A percentile compares a stretch with the other conserved stretches of the same genome.
Evolutionary conservation across 2,329 filamentous ascomycete genomes (phyloP).

Genomic region (Thelonectria rubi): DNA sequence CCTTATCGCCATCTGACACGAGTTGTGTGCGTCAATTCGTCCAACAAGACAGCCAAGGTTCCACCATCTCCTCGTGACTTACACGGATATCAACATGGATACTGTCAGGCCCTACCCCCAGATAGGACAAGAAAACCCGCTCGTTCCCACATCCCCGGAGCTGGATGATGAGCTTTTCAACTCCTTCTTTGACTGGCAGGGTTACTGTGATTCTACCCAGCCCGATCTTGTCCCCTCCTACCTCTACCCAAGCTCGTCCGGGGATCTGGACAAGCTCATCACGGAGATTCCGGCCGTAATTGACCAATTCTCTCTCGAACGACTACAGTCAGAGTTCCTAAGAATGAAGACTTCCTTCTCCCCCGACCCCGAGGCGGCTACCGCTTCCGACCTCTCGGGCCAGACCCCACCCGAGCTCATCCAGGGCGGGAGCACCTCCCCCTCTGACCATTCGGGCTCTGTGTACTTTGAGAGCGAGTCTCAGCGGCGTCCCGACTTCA

Average conservation of each 20-base stretch:
- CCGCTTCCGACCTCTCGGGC: slow-evolving; percentile 49
- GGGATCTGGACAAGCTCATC: slow-evolving; percentile 47
- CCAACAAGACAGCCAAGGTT: slow-evolving; percentile 50
- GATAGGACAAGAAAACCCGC: slow-evolving; percentile 49
- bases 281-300: slow-evolving; percentile 48
- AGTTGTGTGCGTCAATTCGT: slow-evolving; percentile 50
- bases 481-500: slow-evolving; percentile 43
- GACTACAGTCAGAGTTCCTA: slow-evolving; percentile 44
- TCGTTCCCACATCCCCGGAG: slow-evolving; percentile 48
- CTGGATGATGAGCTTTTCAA: slow-evolving; percentile 48
- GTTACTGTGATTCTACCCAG: slow-evolving; percentile 47
- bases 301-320: slow-evolving; percentile 46
- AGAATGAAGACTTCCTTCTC: slow-evolving; percentile 48
- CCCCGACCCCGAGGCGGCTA: slow-evolving; percentile 45
- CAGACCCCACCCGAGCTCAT: slow-evolving; percentile 51
- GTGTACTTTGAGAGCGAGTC: slow-evolving; percentile 47
- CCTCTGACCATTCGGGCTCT: slow-evolving; percentile 52
- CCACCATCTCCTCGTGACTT: slow-evolving; percentile 55
- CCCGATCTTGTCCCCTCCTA: slow-evolving; percentile 44
- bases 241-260: slow-evolving; percentile 40
- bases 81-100: slow-evolving; percentile 54
- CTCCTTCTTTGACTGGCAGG: slow-evolving; percentile 50
- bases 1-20: slow-evolving; percentile 51
- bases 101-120: slow-evolving; percentile 46
- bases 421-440: slow-evolving; percentile 51